phyloP scores from a whole-genome alignment of 371 early-diverging fungal species.

The Syncephalastrum contaminatum region DNA sequence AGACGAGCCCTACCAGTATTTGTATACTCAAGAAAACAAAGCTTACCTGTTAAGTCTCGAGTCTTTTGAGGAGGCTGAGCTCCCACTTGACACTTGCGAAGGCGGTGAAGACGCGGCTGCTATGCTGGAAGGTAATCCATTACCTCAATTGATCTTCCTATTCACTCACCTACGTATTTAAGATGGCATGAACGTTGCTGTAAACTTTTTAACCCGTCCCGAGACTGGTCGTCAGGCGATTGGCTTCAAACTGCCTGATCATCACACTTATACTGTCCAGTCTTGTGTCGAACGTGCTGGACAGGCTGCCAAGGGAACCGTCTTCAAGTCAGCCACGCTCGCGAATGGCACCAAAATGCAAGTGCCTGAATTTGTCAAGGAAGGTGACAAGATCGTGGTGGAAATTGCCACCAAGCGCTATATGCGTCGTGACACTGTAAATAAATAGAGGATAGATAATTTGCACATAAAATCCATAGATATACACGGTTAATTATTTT shows the following conservation, averaged over 20 bases:
- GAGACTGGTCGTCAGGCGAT: constrained; percentile 40
- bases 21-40: constrained; percentile 63
- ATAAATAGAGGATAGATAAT: not conserved
- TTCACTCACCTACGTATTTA: not conserved
- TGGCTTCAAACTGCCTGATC: constrained; percentile 42
- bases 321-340: constrained; percentile 68
- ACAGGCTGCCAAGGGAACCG: constrained; percentile 72
- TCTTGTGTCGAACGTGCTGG: constrained; percentile 49
- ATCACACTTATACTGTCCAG: constrained; percentile 38
- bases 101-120: constrained; percentile 44
- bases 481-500: too few relatives aligned
- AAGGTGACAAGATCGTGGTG: constrained; percentile 76
- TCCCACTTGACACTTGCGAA: constrained; percentile 57
- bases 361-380: constrained; percentile 82
- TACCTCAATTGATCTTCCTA: not conserved
- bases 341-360: constrained; percentile 70
- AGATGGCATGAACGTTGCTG: constrained; percentile 49
- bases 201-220: constrained; percentile 46
- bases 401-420: constrained; percentile 71
- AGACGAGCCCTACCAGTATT: constrained; percentile 65
- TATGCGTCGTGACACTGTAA: constrained; percentile 42
- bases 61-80: constrained; percentile 71
- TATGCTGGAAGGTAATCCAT: constrained; percentile 41
- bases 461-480: too few relatives aligned
- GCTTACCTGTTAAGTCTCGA: constrained; percentile 71